These are phyloP conservation scores for Colletotrichum noveboracense DNA, from an alignment of 2,329 filamentous ascomycete species.

Conservation along the genomic window DNA sequence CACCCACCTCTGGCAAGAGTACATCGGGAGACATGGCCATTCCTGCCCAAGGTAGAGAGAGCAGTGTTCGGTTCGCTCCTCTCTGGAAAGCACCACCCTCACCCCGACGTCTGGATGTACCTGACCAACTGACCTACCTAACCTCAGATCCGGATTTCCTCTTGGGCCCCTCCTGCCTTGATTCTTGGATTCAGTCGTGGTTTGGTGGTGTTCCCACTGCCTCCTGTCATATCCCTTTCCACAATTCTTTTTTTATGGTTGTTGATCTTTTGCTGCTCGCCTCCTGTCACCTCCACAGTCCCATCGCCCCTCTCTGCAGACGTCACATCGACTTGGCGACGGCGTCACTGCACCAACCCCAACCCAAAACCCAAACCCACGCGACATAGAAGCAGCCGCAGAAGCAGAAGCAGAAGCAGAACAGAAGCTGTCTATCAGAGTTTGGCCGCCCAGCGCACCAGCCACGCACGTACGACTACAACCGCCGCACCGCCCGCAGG, in stretches of 20 bases:
- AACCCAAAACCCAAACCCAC: not conserved
- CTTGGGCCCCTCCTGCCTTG: conserved; percentile 16
- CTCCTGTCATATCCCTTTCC: not conserved
- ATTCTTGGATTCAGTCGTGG: not conserved
- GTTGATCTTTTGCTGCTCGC: not conserved
- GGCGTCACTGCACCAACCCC: not conserved
- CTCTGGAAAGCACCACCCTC: not conserved
- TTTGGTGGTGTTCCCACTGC: not conserved
- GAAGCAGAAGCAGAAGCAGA: not conserved
- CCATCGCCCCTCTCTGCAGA: not conserved
- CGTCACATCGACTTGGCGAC: conserved; percentile 17
- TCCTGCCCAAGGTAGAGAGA: not conserved
- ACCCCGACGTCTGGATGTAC: not conserved
- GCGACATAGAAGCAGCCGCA: not conserved
- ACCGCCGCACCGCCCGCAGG: not conserved
- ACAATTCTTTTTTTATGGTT: not conserved
- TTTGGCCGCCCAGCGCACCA: not conserved
- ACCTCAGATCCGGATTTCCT: not conserved
- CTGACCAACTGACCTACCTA: not conserved
- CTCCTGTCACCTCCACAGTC: not conserved
- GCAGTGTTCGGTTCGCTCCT: not conserved
- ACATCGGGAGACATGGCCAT: not conserved
- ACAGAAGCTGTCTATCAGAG: not conserved
- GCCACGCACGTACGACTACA: not conserved
- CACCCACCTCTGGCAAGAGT: not conserved